Evolutionary conservation across 768 basidiomycete species (phyloP).

Genomic region (Suillus discolor): DNA sequence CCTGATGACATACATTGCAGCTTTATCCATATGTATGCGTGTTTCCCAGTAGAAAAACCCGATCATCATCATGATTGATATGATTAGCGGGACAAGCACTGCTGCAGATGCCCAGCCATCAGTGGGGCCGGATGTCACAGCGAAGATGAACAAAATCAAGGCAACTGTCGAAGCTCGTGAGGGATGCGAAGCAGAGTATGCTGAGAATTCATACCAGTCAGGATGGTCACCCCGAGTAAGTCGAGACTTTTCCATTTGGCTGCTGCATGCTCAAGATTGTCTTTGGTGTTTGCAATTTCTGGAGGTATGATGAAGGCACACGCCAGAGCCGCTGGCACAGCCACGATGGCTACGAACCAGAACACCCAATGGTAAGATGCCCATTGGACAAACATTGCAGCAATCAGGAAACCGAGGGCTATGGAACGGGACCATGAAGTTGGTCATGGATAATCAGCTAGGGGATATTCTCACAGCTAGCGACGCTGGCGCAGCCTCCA

Average conservation of each 20-base stretch:
- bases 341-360: constrained; percentile 38
- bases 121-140: constrained; percentile 46
- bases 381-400: constrained; percentile 42
- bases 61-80: constrained; percentile 42
- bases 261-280: not conserved
- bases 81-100: constrained; percentile 47
- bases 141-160: constrained; percentile 40
- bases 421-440: not conserved
- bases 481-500: constrained; percentile 48
- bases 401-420: constrained; percentile 46
- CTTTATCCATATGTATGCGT: constrained; percentile 38
- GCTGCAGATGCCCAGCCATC: constrained; percentile 49
- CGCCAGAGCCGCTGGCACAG: constrained; percentile 32
- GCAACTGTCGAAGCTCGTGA: constrained; percentile 18
- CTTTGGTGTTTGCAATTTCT: constrained; percentile 11
- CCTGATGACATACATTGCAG: constrained; percentile 40
- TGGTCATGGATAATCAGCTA: not conserved
- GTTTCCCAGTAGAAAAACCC: constrained; percentile 57
- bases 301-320: constrained; percentile 39
- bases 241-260: constrained; percentile 38
- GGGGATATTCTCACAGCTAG: constrained; percentile 35
- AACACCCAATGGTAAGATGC: constrained; percentile 36
- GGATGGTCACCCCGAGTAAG: constrained; percentile 38
- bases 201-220: constrained; percentile 33
- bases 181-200: not conserved